phyloP scores from a whole-genome alignment of 2,329 filamentous ascomycete species.

The Teratosphaeria nubilosa region DNA sequence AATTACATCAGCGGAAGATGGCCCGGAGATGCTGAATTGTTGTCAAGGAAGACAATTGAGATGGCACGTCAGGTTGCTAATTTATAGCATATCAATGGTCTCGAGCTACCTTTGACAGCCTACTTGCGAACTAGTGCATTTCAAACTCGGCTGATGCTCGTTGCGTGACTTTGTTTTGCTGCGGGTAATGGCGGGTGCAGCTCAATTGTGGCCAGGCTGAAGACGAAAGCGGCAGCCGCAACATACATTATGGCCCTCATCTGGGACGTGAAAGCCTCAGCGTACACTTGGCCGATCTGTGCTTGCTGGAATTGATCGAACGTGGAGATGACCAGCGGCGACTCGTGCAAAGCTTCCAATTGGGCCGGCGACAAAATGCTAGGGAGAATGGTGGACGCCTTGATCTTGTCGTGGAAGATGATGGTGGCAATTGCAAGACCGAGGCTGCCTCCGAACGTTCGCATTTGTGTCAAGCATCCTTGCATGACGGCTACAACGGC shows the following conservation, averaged over 20 bases:
- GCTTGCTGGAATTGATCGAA: conserved; percentile 3
- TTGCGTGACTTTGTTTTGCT: neutral
- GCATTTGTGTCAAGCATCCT: conserved; percentile 9
- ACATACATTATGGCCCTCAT: conserved; percentile 13
- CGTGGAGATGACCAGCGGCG: conserved; percentile 6
- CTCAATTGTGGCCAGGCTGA: conserved; percentile 6
- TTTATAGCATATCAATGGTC: neutral
- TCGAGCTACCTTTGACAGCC: neutral
- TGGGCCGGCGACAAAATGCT: conserved; percentile 3
- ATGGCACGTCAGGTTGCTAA: neutral
- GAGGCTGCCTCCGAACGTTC: conserved; percentile 10
- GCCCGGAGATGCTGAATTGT: neutral
- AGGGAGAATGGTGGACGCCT: conserved; percentile 3
- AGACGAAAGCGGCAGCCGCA: conserved; percentile 8
- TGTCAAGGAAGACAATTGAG: neutral
- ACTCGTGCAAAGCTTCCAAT: conserved; percentile 2
- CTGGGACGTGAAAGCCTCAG: conserved; percentile 13
- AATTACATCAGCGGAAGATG: neutral
- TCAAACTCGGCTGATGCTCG: neutral
- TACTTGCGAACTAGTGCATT: neutral
- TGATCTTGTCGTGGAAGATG: conserved; percentile 7
- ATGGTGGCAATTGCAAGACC: conserved; percentile 10
- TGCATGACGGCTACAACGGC: conserved; percentile 9
- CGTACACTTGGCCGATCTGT: conserved; percentile 3
- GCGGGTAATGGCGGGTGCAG: neutral